Base-by-base conservation (phyloP, 2,329 filamentous ascomycete species). In the Colletotrichum viniferum region DNA sequence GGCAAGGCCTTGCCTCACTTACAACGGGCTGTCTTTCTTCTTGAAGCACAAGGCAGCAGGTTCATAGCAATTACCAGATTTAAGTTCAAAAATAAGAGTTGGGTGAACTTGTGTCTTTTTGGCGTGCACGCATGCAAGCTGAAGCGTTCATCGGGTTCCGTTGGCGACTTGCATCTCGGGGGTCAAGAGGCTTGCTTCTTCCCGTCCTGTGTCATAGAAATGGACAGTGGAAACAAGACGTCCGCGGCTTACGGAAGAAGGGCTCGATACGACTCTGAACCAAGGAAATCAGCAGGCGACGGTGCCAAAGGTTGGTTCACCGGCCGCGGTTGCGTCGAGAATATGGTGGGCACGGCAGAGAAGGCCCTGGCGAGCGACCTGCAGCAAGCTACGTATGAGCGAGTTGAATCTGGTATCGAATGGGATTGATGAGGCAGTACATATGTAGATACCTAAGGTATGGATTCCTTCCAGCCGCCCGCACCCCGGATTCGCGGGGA, bases 331-430 rank as follows among this genome's bases (percentile, higher is more conserved):
- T 36, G 60, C 43, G 66, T 30, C 61, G 52, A 62, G 36, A 60
- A 48, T 62, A 62, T 48, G 61, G 38, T 61, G 69, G 69, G 69
- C 72, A 74, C 61, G 72, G 72, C 72, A 72, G 34, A 72, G 68
- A 28, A 34, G 18, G 48, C 55, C 62, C 72, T 61, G 32, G 58
- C 66, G 21, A 64, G 32, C 62, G 52, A 62, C 72, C 18, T 68
- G 69, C 63, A 75, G 63, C 21, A 36, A 43, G 16, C 55, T 43
- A 38, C 36, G 16, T 38, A 56, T 48, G 9, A 18, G 34, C 67
- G 26, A n/a, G 14, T 24, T 3, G 55, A 30, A 32, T 73, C 28
- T 68, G 73, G 73, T 75, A 67, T 68, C 73, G 56, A 75, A 75
- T 75, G 48, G 56, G n/a, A 73, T 24, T 32, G 26, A n/a, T n/a